A percentile compares a stretch with the other conserved stretches of the same genome.
These are phyloP conservation scores for Scleroderma bovista DNA, from an alignment of 768 basidiomycete genomes.

Conservation along the genomic window DNA sequence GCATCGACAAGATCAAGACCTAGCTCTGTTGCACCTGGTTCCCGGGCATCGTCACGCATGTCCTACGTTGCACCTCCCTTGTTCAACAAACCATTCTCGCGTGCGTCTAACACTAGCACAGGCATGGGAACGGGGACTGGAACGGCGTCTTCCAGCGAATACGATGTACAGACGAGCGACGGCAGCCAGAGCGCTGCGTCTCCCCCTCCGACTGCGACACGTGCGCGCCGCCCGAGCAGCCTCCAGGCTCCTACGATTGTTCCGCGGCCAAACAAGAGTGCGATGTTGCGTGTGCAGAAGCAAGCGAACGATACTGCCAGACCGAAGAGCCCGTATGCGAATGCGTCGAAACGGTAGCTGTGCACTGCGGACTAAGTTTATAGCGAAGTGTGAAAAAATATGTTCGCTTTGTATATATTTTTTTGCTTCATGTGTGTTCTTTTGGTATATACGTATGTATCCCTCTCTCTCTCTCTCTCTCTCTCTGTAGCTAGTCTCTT, in stretches of 20 bases:
- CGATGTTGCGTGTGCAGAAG: conserved; percentile 65
- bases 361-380: no score
- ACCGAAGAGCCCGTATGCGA: conserved; percentile 29
- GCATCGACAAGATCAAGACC: conserved; percentile 14
- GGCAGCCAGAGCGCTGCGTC: conserved; percentile 7
- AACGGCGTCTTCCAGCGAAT: conserved; percentile 18
- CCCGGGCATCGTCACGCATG: conserved; percentile 41
- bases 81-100: conserved; percentile 18
- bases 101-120: conserved; percentile 18
- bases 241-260: conserved; percentile 53
- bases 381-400: no score
- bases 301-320: conserved; percentile 35
- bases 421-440: not conserved
- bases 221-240: conserved; percentile 49
- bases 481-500: no score
- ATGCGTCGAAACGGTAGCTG: conserved; percentile 22
- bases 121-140: not conserved
- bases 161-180: conserved; percentile 7
- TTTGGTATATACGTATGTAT: no score
- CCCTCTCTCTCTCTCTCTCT: no score
- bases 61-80: conserved; percentile 17
- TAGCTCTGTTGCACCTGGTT: conserved; percentile 9
- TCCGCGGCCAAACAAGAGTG: conserved; percentile 72
- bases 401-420: no score
- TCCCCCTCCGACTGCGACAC: conserved; percentile 20